These are phyloP conservation scores for Eremothecium sinecaudum DNA, from an alignment of 1,139 yeast species.

Conservation along the genomic window DNA sequence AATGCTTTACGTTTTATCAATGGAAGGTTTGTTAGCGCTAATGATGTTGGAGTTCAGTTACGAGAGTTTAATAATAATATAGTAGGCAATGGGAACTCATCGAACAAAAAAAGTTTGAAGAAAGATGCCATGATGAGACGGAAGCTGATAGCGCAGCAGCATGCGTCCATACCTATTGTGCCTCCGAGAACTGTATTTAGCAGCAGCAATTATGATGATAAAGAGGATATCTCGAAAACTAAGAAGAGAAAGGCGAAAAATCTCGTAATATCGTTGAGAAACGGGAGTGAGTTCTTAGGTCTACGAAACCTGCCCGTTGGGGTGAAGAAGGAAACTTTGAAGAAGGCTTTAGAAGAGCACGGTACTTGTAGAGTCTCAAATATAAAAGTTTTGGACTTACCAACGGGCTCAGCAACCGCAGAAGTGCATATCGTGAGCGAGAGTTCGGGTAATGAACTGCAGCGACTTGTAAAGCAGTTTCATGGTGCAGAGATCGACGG, in stretches of 20 bases:
- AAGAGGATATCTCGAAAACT: too few relatives aligned
- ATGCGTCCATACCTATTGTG: conserved; percentile 1
- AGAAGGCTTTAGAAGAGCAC: conserved; percentile 17
- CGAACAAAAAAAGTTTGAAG: background rate
- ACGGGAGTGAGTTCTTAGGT: conserved; percentile 12
- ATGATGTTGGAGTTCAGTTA: conserved; percentile 23
- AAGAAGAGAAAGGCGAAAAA: too few relatives aligned
- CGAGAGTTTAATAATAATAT: conserved; percentile 12
- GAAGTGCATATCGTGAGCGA: conserved; percentile 18
- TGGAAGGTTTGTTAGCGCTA: conserved; percentile 22
- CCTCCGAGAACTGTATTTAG: conserved; percentile 3
- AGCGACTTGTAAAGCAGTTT: conserved; percentile 19
- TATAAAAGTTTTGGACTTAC: conserved; percentile 22
- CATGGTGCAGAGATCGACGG: conserved; percentile 28
- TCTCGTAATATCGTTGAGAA: conserved; percentile 19
- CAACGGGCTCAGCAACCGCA: conserved; percentile 28
- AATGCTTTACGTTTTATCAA: conserved; percentile 21
- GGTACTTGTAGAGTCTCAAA: conserved; percentile 15
- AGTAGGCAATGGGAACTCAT: background rate
- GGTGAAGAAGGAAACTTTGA: conserved; percentile 19
- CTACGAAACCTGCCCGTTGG: conserved; percentile 25
- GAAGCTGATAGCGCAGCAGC: background rate
- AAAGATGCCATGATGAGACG: background rate
- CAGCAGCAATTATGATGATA: conserved; percentile 3
- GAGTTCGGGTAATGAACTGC: conserved; percentile 10